Base-by-base conservation (phyloP, 768 basidiomycete species). In the Kwoniella botswanensis region DNA sequence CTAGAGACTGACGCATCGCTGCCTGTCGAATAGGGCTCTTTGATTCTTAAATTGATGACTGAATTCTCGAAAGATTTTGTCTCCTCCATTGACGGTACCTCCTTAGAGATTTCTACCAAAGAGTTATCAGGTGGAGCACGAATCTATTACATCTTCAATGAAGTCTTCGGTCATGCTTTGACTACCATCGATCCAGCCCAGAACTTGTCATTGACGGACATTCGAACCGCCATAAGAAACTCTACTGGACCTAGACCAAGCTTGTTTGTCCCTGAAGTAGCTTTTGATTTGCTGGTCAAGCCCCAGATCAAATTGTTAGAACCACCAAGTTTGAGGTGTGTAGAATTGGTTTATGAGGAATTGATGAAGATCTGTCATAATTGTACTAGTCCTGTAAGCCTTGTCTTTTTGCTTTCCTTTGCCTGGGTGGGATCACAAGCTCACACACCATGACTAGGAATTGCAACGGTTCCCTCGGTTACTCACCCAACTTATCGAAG, bases 61-160 rank as follows among this genome's bases (percentile, higher is more conserved):
- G 93, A 94, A 84, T 99, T 98, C 77, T 95, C 94, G 2, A 90
- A 93, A 61, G 97, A 99, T 85, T 99, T 98, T 73, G 88, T 98
- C 63, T 91, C 95, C 0, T 96, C 94, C 15, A 97, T 99, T 76
- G 97, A 99, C 76, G 97, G 97, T 66, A 98, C 94, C 15, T 93
- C 93, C 67, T 88, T 96, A 50, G 93, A 97, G 72, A 92, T 98
- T 77, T 96, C 94, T 1, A 99, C 97, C 0, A 99, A 99, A 82
- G 97, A 99, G 82, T 89, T 99, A 17, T 98, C 93, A 6, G 97
- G 97, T 53, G 97, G 97, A 57, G 97, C 97, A 24, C 89, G 97
- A 65, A 94, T 99, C 84, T 98, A 98, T 85, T 98, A 98, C 86
- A 98, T 99, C 82, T 99, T 99, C 88, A 94, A 98, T 82, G 97